Evolutionary conservation across 2,329 filamentous ascomycete species (phyloP).

Genomic region (Raffaelea arxii): DNA sequence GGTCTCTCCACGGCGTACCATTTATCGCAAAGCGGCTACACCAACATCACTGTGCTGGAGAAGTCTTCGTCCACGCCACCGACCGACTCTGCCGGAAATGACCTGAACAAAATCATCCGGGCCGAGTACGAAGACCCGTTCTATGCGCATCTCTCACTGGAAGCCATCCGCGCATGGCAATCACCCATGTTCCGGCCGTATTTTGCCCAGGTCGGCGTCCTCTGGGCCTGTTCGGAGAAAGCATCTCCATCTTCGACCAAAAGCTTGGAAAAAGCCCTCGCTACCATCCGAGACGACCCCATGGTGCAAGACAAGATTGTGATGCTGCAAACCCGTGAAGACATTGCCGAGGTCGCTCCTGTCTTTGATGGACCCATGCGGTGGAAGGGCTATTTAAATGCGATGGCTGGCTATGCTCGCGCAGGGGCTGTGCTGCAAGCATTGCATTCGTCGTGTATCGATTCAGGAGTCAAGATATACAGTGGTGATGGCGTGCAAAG

Average conservation of each 20-base stretch:
- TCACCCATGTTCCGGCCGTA: slow-evolving; percentile 40
- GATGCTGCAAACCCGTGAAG: slow-evolving; percentile 21
- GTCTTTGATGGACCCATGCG: slow-evolving; percentile 38
- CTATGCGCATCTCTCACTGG: slow-evolving; percentile 43
- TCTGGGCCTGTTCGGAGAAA: slow-evolving; percentile 30
- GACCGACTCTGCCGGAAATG: slow-evolving; percentile 43
- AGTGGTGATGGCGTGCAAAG: slow-evolving; percentile 28
- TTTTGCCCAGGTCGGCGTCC: slow-evolving; percentile 34
- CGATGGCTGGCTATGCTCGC: slow-evolving; percentile 45
- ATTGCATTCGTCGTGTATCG: slow-evolving; percentile 14
- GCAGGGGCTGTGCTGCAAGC: slow-evolving; percentile 39
- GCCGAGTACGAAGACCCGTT: slow-evolving; percentile 48
- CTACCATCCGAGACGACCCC: slow-evolving; percentile 28
- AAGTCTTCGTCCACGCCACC: slow-evolving; percentile 28
- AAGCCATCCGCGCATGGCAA: slow-evolving; percentile 44
- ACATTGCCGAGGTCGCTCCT: slow-evolving; percentile 34
- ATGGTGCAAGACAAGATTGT: slow-evolving; percentile 28
- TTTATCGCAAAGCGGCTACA: slow-evolving; percentile 31
- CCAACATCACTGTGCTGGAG: slow-evolving; percentile 38
- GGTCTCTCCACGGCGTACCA: slow-evolving; percentile 40
- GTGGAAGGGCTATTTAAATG: slow-evolving; percentile 51
- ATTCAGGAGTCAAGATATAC: background rate
- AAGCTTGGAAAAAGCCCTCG: slow-evolving; percentile 32
- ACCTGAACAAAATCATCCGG: slow-evolving; percentile 52
- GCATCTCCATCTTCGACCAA: slow-evolving; percentile 12